Base-by-base conservation (phyloP, 495 filamentous ascomycete genomes). In the Neurospora terricola region DNA sequence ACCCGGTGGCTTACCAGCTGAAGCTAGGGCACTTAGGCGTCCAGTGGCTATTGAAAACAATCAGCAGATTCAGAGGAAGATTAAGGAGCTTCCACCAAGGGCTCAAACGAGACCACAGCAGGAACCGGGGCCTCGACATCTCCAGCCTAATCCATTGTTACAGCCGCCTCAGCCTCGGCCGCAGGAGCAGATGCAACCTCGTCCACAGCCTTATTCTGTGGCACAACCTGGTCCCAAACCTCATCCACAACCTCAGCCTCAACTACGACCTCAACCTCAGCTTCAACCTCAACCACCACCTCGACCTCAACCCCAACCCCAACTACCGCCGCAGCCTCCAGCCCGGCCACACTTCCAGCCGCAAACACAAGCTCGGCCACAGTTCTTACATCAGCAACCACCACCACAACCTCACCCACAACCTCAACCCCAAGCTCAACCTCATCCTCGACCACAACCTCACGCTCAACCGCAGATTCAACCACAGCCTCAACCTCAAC, bases 371-470 rank as follows among this genome's bases (percentile, higher is more conserved):
- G 27, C 14, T 66, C 54, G 7, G 11, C 54, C 54, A 30, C 54
- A 66, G 21, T 59, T 71, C 71, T 48, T 69, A 40, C 42, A 27
- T 38, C 73, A 72, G 27, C 66, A 48, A 18, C n/a, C 8, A 54
- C 66, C 71, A 21, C 43, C 14, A 5, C 62, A 48, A 16, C 38
- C 68, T 0, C 76, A 73, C 69, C 72, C 74, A 37, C 70, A 72
- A 71, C 37, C 34, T 37, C 34, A 12, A 68, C 18, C 42, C n/a
- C 45, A 34, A n/a, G 4, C 68, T n/a, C 36, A 37, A 59, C 37
- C 72, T n/a, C 18, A 48, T 7, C 74, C 30, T 30, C 69, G 71
- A 54, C 74, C 14, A 48, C 73, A 21, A 77, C 80, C 30, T 71
- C 73, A 71, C 27, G 75, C 12, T 72, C 77, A 36, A 68, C 73